Base-by-base conservation (phyloP, 495 filamentous ascomycete genomes). In the Penicillium manginii region DNA sequence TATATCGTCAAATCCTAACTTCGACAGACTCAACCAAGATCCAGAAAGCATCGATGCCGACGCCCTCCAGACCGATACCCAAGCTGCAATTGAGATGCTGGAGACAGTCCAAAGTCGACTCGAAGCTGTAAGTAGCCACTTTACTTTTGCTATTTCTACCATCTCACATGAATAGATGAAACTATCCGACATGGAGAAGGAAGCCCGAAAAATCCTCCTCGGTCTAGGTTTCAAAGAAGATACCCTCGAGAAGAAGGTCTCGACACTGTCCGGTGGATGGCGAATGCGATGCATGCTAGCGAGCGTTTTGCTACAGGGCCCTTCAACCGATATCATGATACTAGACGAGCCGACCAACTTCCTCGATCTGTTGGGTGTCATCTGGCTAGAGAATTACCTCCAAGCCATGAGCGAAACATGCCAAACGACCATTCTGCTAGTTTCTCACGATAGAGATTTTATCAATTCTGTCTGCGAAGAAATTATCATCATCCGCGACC, bases 291-390 rank as follows among this genome's bases (percentile, higher is more conserved):
- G 81, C 47, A 79, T 84, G 55, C 79, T 93, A 7, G 89, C 89
- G 2, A 78, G 81, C 15, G 79, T 83, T 12, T 78, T 96, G 11
- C 78, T 89, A 4, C 85, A 90, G 62, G 78, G 84, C n/a, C 81
- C 88, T 0, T 29, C 26, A 29, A 29, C 26, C 26, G 89, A 93
- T 61, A 84, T 93, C 49, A 80, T 93, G 61, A 88, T 96, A 49
- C 85, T 96, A 17, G 91, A 96, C 76, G 91, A 96, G 64, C 91
- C 91, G 4, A 93, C 91, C 50, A 93, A 93, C 67, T 93, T 89
- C 68, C 78, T 93, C 2, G 91, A 96, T 66, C 80, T 96, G 0
- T 78, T 90, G 0, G 87, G 87, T n/a, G 88, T 93, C 21, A 82
- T 93, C 26, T 96, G 91, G 91, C 81, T 96, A 1, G 85, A 96